phyloP scores from a whole-genome alignment of 1,284 basidiomycete species.

The Malassezia yamatoensis region DNA sequence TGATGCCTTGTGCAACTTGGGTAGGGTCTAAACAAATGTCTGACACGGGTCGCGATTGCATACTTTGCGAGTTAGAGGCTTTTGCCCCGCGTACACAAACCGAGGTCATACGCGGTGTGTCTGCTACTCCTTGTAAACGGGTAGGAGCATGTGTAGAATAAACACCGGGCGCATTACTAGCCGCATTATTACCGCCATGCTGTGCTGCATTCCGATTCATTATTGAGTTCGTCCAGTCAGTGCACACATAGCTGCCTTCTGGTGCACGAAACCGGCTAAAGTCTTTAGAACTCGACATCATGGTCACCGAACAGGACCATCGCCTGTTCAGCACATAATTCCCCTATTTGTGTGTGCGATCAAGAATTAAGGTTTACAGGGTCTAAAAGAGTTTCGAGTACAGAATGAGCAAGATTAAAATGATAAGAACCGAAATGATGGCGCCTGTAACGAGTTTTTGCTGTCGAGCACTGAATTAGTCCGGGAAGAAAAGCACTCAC shows the following conservation, averaged over 20 bases:
- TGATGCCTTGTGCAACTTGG: conserved; percentile 34
- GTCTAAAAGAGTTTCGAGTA: conserved; percentile 33
- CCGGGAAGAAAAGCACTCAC: conserved; percentile 47
- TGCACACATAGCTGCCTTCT: conserved; percentile 30
- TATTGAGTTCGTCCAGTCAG: conserved; percentile 21
- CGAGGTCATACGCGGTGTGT: conserved; percentile 4
- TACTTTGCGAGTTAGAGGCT: not conserved
- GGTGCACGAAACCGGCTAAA: conserved; percentile 22
- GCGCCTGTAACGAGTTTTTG: conserved; percentile 43
- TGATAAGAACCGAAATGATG: conserved; percentile 43
- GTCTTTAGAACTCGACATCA: not conserved
- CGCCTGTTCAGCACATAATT: not conserved
- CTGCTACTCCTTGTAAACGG: not conserved
- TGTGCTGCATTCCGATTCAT: not conserved
- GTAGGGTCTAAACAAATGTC: not conserved
- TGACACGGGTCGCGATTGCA: not conserved
- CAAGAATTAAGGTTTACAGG: not conserved
- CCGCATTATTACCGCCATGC: not conserved
- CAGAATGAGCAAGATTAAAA: conserved; percentile 45
- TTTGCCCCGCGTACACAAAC: not conserved
- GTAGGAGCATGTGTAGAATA: conserved; percentile 10
- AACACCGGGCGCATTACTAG: not conserved
- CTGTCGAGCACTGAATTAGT: conserved; percentile 36
- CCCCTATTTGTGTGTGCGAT: too few species aligned
- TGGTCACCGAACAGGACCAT: not conserved